Evolutionary conservation across 768 basidiomycete species (phyloP).

Genomic region (Leccinum sublutescens): DNA sequence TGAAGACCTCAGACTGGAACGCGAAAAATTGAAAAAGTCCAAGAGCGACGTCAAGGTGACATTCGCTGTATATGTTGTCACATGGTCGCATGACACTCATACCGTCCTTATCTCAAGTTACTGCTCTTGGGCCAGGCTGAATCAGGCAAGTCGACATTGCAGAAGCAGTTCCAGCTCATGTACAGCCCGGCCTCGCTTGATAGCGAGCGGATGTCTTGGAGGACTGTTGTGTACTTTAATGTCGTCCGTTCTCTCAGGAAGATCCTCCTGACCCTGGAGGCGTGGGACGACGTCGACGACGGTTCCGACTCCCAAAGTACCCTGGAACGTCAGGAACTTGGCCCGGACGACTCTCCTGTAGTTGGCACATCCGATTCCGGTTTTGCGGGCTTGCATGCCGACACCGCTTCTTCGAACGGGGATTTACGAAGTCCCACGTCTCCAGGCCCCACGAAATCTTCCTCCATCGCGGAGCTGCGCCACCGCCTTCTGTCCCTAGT

Average conservation of each 20-base stretch:
- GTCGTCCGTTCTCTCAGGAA: slow-evolving; percentile 69
- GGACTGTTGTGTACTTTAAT: slow-evolving; percentile 74
- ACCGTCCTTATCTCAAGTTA: slow-evolving; percentile 40
- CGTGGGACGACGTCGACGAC: slow-evolving; percentile 59
- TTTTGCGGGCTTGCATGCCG: slow-evolving; percentile 11
- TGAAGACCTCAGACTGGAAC: slow-evolving; percentile 71
- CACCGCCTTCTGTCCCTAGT: slow-evolving; percentile 59
- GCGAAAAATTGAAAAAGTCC: slow-evolving; percentile 58
- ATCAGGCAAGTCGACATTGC: slow-evolving; percentile 74
- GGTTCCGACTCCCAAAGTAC: slow-evolving; percentile 42
- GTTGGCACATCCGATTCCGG: slow-evolving; percentile 14
- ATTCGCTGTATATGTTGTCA: background rate
- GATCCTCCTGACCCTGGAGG: slow-evolving; percentile 61
- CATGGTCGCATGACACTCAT: slow-evolving; percentile 17
- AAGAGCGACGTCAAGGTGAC: slow-evolving; percentile 75
- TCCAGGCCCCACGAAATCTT: slow-evolving; percentile 23
- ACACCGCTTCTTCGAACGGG: slow-evolving; percentile 8
- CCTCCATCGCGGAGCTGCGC: slow-evolving; percentile 52
- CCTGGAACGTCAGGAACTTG: slow-evolving; percentile 32
- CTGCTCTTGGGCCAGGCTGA: slow-evolving; percentile 78
- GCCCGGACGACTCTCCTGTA: slow-evolving; percentile 23
- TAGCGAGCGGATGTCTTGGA: slow-evolving; percentile 68
- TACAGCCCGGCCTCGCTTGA: slow-evolving; percentile 71
- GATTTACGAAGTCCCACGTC: slow-evolving; percentile 12
- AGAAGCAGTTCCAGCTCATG: slow-evolving; percentile 81